Evolutionary conservation across 768 basidiomycete genomes (phyloP), one percentile per base, ranked within the genome.

Genomic region (Leccinum arenicola): DNA sequence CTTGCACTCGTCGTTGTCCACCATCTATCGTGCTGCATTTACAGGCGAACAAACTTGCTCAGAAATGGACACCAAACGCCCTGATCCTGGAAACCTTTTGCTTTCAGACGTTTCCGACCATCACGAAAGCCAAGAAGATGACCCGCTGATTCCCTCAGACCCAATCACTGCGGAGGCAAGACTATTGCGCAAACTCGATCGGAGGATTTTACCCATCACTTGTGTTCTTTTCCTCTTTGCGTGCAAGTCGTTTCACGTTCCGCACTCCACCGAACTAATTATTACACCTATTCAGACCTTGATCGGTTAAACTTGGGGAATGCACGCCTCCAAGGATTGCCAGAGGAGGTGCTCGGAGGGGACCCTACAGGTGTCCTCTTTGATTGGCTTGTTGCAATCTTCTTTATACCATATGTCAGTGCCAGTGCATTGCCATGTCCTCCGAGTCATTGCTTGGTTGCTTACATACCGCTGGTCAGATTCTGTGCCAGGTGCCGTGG

Each of bases 271-370:
- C 14, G 7, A 25, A 31, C 43, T 57, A 49, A 57, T 53, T 10
- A 12, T 31, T n/a, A 40, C 19, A 36, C 50, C 10, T 33, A 19
- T 55, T 27, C 53, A 75, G 72, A 85, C 68, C 77, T 93, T 52
- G 91, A 92, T 70, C 82, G 91, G 55, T 85, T 86, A 0, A 91
- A 91, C 67, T 67, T 91, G 45, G 91, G 90, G n/a, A 92, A 93
- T 67, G 91, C 91, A 50, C 81, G 89, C 53, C 75, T 91, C 35
- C 88, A 88, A 73, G 85, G 88, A 12, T 73, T 93, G 12, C 81
- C 86, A 3, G 68, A 82, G 40, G 87, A 91, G 58, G 74, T 77
- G 12, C 82, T 92, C 11, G 79, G 79, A 14, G 88, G 89, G 6
- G 90, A 91, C 64, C 80, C 81, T 10, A 85, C 83, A 0, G 89